Base-by-base conservation (phyloP, 208 protist genomes). In the Trypanosomatidae sp. region DNA sequence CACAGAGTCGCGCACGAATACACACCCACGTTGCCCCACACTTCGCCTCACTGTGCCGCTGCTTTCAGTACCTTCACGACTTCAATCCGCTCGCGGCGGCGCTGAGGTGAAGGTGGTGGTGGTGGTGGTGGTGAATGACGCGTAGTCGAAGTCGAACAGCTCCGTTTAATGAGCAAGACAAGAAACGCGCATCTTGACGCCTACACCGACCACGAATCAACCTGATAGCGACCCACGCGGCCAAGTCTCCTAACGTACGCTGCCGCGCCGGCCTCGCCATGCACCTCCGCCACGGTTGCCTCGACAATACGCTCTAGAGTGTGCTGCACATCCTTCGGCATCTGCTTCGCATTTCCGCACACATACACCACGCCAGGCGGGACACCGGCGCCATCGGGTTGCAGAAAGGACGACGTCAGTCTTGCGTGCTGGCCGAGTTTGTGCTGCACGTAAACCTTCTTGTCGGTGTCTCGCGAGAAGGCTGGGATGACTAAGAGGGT, bases 401-500 rank as follows among this genome's bases (percentile, higher is more conserved):
- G 66, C 46, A 97, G 36, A 47, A 97, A 82, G 0, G 53, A 30
- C 17, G 72, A 86, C 5, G 93, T 83, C n/a, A 80, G 72, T 50
- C 47, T 73, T 25, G 92, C 90, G 50, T 92, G 78, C 68, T 87
- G 56, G 41, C 90, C 92, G 50, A 97, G 77, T 33, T 87, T 82
- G 77, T 97, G 90, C 76, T 97, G 92, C 58, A 97, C 92, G 73
- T 97, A 97, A 36, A 92, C 70, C 79, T 97, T 97, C 62, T 85
- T 85, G 1, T 72, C 74, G 30, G 83, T 80, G 75, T 93, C 87
- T 56, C 92, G 90, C 22, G 92, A 97, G 62, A 97, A 97, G 25
- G 92, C 92, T 0, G 90, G 79, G 22, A 95, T 65, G 7, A 97
- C 80, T n/a, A 81, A 71, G 43, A 97, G 73, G 10, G 62, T n/a